Base-by-base conservation (phyloP, 106 monocot species). In the Allium sativum region DNA sequence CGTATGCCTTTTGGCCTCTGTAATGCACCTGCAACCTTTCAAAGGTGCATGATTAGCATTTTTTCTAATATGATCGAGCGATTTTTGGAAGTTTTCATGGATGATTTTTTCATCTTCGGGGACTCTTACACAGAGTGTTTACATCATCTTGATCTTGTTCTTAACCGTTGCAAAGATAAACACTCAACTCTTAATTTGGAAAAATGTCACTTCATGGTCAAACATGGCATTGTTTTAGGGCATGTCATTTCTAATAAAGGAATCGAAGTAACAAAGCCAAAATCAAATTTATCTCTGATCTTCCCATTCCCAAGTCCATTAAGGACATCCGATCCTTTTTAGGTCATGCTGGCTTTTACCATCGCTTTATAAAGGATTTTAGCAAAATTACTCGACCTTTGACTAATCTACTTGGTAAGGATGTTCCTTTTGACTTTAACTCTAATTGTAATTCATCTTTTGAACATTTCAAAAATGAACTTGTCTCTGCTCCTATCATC, bases 121-220 rank as follows among this genome's bases (percentile, higher is more conserved):
- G 59, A 65, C 31, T 62, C 62, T 14, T 59, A 45, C 40, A 7
- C 1, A 45, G 44, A 44, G 8, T 62, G 62, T 42, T 44, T 62
- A 19, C 6, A 44, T 11, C 7, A 62, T 45, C 41, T 62, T 3
- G 44, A 11, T 7, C 44, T 18, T 13, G 44, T 62, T 6, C 46
- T 62, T 8, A 45, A 8, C 8, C 8, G 62, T 16, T 62, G 62
- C 44, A 42, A 44, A 45, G 44, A 62, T 45, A 62, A 13, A n/a
- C 21, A 62, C 44, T 17, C 14, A 5, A 40, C 46, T 6, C n/a
- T 12, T n/a, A 54, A 12, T 54, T 54, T 6, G 8, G 6, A 54
- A 13, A 54, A 54, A 13, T 62, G 45, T 46, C 62, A 44, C 40
- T 62, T 62, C 17, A 62, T 62, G 62, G 44, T 62, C 12, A 45